A percentile compares a stretch with the other conserved stretches of the same genome.
phyloP scores from a whole-genome alignment of 371 early-diverging fungal species.

The Mucor irregularis region DNA sequence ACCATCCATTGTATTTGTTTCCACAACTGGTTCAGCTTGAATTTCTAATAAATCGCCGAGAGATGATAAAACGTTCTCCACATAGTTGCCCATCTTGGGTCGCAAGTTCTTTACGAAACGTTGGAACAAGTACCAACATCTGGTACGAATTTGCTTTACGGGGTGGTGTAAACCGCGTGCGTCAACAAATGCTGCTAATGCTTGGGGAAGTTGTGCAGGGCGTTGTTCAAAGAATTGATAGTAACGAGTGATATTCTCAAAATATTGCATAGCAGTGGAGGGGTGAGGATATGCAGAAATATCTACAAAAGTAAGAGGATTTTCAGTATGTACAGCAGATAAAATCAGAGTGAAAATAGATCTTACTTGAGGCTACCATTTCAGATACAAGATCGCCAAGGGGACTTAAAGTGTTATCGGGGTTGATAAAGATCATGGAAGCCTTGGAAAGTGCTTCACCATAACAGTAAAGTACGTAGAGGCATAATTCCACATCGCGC shows the following conservation, averaged over 20 bases:
- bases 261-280: slow-evolving; percentile 72
- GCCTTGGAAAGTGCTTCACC: slow-evolving; percentile 69
- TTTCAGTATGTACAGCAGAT: neutral
- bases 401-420: slow-evolving; percentile 56
- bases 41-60: slow-evolving; percentile 76
- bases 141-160: slow-evolving; percentile 65
- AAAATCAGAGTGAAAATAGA: neutral
- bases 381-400: slow-evolving; percentile 73
- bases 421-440: slow-evolving; percentile 58
- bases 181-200: slow-evolving; percentile 78
- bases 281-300: slow-evolving; percentile 82
- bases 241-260: slow-evolving; percentile 79
- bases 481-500: slow-evolving; percentile 82
- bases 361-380: slow-evolving; percentile 60
- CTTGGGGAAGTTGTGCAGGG: slow-evolving; percentile 70
- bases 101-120: slow-evolving; percentile 82
- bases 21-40: slow-evolving; percentile 63
- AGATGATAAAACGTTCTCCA: slow-evolving; percentile 65
- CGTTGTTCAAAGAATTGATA: slow-evolving; percentile 72
- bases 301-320: slow-evolving; percentile 31
- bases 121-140: slow-evolving; percentile 90
- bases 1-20: slow-evolving; percentile 45
- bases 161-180: slow-evolving; percentile 80
- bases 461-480: slow-evolving; percentile 77
- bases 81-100: slow-evolving; percentile 61